A percentile compares a stretch with the other conserved stretches of the same genome.
Evolutionary conservation across 1,284 basidiomycete genomes (phyloP).

Genomic region (Pholiota adiposa): DNA sequence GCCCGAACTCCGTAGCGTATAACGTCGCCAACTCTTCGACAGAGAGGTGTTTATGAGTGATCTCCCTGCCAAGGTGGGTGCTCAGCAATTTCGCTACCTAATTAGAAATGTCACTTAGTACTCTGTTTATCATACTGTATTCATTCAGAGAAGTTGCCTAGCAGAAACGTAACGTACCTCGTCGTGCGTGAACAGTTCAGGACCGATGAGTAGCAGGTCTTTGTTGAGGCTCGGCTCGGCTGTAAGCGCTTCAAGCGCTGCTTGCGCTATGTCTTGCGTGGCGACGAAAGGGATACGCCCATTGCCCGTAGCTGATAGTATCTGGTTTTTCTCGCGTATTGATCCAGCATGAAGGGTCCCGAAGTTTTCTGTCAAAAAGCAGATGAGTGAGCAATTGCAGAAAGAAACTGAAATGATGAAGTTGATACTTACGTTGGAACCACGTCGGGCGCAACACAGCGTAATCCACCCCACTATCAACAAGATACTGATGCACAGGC

Average conservation of each 20-base stretch:
- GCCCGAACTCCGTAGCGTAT: constrained; percentile 14
- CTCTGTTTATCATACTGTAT: neutral
- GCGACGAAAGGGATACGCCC: constrained; percentile 30
- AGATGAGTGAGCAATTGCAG: neutral
- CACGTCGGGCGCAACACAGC: constrained; percentile 35
- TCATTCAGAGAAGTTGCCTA: neutral
- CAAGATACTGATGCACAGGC: constrained; percentile 32
- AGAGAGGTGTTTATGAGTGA: constrained; percentile 26
- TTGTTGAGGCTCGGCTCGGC: constrained; percentile 22
- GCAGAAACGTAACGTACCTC: too few species aligned
- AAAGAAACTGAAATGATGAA: too few species aligned
- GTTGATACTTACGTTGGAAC: constrained; percentile 30
- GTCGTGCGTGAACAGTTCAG: constrained; percentile 30
- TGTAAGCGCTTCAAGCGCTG: constrained; percentile 27
- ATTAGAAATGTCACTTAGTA: neutral
- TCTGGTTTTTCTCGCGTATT: constrained; percentile 25
- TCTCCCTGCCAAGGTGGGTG: constrained; percentile 25
- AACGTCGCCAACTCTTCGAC: constrained; percentile 19
- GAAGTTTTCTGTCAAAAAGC: constrained; percentile 29
- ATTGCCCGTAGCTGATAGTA: constrained; percentile 24
- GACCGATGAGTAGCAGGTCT: constrained; percentile 29
- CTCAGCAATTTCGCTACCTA: constrained; percentile 25
- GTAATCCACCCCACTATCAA: constrained; percentile 30
- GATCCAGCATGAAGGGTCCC: constrained; percentile 5
- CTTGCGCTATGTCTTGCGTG: constrained; percentile 30